phyloP scores from a whole-genome alignment of 768 basidiomycete genomes.

The Mycena vitilis region DNA sequence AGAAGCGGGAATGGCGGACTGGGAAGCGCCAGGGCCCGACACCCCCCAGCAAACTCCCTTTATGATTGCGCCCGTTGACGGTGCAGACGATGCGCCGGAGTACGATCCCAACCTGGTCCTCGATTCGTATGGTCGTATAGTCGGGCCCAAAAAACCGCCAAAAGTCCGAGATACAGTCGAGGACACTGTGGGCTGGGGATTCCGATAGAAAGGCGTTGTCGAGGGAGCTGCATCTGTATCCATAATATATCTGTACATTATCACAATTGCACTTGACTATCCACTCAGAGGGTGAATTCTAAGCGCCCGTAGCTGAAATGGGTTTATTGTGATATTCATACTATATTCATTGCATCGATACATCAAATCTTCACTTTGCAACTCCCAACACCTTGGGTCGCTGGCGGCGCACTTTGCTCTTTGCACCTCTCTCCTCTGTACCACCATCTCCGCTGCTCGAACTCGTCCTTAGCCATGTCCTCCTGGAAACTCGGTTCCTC shows the following conservation, averaged over 20 bases:
- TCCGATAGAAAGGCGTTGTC: background rate
- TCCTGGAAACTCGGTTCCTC: conserved; percentile 67
- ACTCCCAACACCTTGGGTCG: conserved; percentile 36
- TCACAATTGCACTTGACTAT: conserved; percentile 1
- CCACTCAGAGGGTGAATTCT: background rate
- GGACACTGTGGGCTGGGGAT: conserved; percentile 14
- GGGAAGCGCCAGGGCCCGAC: background rate
- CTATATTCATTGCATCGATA: conserved; percentile 6
- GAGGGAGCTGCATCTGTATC: conserved; percentile 24
- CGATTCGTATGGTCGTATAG: conserved; percentile 16
- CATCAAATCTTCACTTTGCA: conserved; percentile 4
- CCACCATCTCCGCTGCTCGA: conserved; percentile 35
- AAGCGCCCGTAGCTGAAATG: background rate
- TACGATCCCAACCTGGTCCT: conserved; percentile 3
- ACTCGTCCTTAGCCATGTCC: conserved; percentile 55
- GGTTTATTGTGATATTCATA: conserved; percentile 14
- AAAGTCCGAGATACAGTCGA: background rate
- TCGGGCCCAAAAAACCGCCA: background rate
- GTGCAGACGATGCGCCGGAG: background rate
- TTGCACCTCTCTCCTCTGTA: conserved; percentile 38
- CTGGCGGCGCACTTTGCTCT: conserved; percentile 41
- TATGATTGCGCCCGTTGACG: background rate
- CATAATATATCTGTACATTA: conserved; percentile 18
- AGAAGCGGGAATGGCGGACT: no score
- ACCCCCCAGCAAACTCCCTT: background rate